These are phyloP conservation scores for Candida endomychidarum DNA, from an alignment of 805 yeast species.

Conservation along the genomic window DNA sequence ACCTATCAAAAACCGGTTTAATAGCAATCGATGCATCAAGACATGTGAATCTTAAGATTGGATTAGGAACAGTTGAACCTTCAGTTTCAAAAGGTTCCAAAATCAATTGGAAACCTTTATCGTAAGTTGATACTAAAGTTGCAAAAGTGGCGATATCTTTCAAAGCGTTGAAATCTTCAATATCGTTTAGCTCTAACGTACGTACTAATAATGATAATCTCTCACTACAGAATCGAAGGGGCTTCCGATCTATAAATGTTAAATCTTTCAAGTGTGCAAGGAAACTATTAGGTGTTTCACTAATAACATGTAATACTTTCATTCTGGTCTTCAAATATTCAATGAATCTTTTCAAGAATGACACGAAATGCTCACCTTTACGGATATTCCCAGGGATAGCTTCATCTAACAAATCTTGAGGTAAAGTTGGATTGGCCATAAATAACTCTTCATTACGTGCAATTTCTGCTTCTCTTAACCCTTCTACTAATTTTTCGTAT, in stretches of 20 bases:
- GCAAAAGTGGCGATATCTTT: conserved; percentile 98
- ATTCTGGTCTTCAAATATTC: conserved; percentile 95
- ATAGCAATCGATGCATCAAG: conserved; percentile 97
- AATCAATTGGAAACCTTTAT: conserved; percentile 85
- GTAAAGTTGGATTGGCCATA: conserved; percentile 84
- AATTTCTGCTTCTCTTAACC: conserved; percentile 79
- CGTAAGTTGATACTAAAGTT: conserved; percentile 92
- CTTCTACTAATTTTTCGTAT: conserved; percentile 87
- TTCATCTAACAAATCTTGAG: conserved; percentile 82
- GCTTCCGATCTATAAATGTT: conserved; percentile 90
- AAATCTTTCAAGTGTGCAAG: conserved; percentile 89
- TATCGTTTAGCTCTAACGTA: conserved; percentile 81
- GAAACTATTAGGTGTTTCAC: conserved; percentile 96
- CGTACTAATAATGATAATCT: conserved; percentile 83
- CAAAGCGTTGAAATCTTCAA: conserved; percentile 89
- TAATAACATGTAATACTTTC: conserved; percentile 95
- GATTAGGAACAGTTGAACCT: conserved; percentile 93
- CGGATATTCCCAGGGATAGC: conserved; percentile 97
- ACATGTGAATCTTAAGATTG: conserved; percentile 89
- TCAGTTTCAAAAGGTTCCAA: conserved; percentile 95
- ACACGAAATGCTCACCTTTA: conserved; percentile 94
- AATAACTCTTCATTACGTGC: conserved; percentile 61
- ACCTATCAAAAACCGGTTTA: conserved; percentile 92
- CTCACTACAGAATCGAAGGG: conserved; percentile 88
- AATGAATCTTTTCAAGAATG: conserved; percentile 87